Evolutionary conservation across 768 basidiomycete species (phyloP), one percentile per base, ranked within the genome.

Genomic region (Podaxis mareebaensis): DNA sequence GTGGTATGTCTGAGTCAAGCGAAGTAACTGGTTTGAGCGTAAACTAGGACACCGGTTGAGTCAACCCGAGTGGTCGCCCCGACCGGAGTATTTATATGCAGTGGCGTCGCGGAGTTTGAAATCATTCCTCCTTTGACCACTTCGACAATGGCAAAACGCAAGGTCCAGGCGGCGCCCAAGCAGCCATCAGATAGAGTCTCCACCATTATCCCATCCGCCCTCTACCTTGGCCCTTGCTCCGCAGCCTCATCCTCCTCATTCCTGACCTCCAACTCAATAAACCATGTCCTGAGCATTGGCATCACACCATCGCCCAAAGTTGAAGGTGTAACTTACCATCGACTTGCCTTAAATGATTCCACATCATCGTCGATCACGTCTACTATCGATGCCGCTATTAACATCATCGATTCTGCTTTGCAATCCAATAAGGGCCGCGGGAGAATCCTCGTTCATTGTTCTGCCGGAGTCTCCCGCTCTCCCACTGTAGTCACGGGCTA

Each of bases 401-500:
- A 66, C 5, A 70, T 77, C 30, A 78, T 79, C 65, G 69, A 76
- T 28, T 55, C 56, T 15, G 73, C 70, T 1, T 55, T 71, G n/a
- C 52, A 62, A 13, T 66, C 64, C 11, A 69, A 65, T 30, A 62
- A 72, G 17, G 72, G 69, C 6, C 67, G 54, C 20, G 76, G 77
- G 40, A 73, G 66, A 57, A 75, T 82, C 39, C 71, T 83, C 5
- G 76, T 82, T 0, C 81, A 83, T 60, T 83, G 81, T 67, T 74
- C 73, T 1, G 81, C 79, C 1, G 81, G 73, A 10, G 75, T 82
- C 7, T 82, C 79, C 3, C 78, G 81, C n/a, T 80, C 79, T 8
- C 82, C 80, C 1, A 77, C 71, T 8, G 63, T 83, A 42, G 73
- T 81, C 53, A 68, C 71, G 1, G 79, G 73, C 26, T 83, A 81